phyloP scores from a whole-genome alignment of 495 filamentous ascomycete genomes.

The Pseudoneurospora amorphoporcata region DNA sequence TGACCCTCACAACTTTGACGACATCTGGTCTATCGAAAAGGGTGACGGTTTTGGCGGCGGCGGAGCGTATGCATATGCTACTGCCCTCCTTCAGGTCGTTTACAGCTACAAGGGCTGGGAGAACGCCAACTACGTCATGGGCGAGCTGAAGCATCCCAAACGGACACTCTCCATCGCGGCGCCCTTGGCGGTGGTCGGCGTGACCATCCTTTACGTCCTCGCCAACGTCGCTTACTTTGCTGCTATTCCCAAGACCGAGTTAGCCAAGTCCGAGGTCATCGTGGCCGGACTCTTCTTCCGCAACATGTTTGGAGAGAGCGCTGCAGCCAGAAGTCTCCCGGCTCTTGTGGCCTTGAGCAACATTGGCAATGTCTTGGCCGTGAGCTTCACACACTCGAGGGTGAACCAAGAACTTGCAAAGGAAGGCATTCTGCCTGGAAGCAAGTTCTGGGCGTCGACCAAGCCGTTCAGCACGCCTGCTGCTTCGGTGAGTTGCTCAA shows the following conservation, averaged over 20 bases:
- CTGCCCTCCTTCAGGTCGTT: conserved; percentile 37
- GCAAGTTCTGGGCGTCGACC: conserved; percentile 36
- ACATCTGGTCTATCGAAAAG: conserved; percentile 28
- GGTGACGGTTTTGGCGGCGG: conserved; percentile 33
- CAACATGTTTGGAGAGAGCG: conserved; percentile 32
- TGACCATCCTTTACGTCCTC: conserved; percentile 51
- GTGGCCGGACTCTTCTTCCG: conserved; percentile 39
- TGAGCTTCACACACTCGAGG: conserved; percentile 44
- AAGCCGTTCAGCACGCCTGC: conserved; percentile 29
- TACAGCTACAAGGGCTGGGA: conserved; percentile 42
- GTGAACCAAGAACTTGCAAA: conserved; percentile 61
- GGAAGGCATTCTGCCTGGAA: conserved; percentile 55
- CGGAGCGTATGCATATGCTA: conserved; percentile 31
- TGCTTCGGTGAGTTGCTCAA: conserved; percentile 25
- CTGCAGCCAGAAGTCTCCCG: conserved; percentile 38
- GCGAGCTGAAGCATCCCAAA: conserved; percentile 50
- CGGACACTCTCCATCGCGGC: conserved; percentile 53
- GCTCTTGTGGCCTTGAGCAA: conserved; percentile 53
- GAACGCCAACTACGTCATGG: conserved; percentile 43
- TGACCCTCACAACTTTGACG: conserved; percentile 21
- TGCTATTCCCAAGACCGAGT: conserved; percentile 35
- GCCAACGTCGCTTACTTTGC: conserved; percentile 55
- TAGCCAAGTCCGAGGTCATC: conserved; percentile 39
- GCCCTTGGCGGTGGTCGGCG: conserved; percentile 44
- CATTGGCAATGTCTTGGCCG: conserved; percentile 47